phyloP scores from a whole-genome alignment of 345 rosid species.

The Corchorus capsularis region DNA sequence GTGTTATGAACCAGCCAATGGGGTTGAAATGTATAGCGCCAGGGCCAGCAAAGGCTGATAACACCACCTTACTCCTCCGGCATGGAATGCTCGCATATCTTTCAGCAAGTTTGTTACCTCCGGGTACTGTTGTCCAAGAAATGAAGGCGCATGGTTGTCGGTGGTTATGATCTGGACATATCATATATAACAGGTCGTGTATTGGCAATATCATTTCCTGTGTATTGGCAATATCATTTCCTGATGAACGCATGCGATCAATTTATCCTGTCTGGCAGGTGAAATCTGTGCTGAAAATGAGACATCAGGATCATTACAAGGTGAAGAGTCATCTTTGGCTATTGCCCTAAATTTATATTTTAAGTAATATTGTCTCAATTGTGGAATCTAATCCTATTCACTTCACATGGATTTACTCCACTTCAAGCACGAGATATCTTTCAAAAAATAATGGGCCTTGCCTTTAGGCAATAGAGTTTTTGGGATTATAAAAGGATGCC shows the following conservation, averaged over 20 bases:
- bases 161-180: conserved; percentile 98
- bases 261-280: conserved; percentile 98
- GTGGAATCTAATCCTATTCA: not conserved
- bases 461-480: no score
- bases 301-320: conserved; percentile 80
- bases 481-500: no score
- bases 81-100: conserved; percentile 49
- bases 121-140: conserved; percentile 87
- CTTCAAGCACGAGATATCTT: no score
- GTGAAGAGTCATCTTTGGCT: conserved; percentile 28
- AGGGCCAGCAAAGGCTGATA: conserved; percentile 35
- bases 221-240: conserved; percentile 97
- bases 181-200: conserved; percentile 77
- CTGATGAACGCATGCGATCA: conserved; percentile 84
- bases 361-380: no score
- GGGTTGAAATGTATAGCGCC: conserved; percentile 64
- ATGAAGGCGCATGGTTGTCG: conserved; percentile 72
- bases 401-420: not conserved
- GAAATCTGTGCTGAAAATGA: conserved; percentile 83
- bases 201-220: no score
- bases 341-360: not conserved
- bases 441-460: no score
- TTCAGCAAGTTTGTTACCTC: conserved; percentile 54
- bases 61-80: conserved; percentile 29
- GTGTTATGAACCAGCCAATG: conserved; percentile 41